Evolutionary conservation across 805 yeast species (phyloP).

Genomic region (Candida coleopterorum): DNA sequence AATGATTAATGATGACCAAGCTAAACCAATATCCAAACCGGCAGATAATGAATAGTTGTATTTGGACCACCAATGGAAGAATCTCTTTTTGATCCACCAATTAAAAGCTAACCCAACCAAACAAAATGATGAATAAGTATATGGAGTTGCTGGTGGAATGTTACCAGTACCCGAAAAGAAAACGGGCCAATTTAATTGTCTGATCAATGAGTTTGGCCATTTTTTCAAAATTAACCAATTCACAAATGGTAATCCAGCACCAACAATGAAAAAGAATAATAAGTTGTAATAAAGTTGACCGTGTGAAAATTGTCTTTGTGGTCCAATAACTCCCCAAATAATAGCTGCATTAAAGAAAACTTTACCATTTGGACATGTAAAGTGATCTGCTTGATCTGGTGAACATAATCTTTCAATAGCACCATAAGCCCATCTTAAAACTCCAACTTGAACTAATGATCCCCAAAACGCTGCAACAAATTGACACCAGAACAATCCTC

Average conservation of each 20-base stretch:
- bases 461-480: constrained; percentile 41
- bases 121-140: constrained; percentile 57
- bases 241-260: constrained; percentile 31
- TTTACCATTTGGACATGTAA: constrained; percentile 39
- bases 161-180: constrained; percentile 48
- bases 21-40: constrained; percentile 42
- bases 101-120: constrained; percentile 27
- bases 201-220: constrained; percentile 34
- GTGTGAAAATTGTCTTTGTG: constrained; percentile 16
- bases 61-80: constrained; percentile 42
- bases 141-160: constrained; percentile 74
- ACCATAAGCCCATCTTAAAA: constrained; percentile 40
- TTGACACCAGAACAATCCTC: constrained; percentile 39
- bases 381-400: constrained; percentile 21
- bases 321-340: constrained; percentile 41
- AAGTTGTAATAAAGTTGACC: constrained; percentile 25
- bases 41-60: constrained; percentile 43
- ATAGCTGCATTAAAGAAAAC: constrained; percentile 41
- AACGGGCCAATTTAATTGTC: constrained; percentile 34
- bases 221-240: constrained; percentile 36
- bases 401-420: constrained; percentile 29
- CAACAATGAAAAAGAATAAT: constrained; percentile 37
- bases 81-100: constrained; percentile 35
- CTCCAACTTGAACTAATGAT: constrained; percentile 35
- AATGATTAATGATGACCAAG: constrained; percentile 35